phyloP scores from a whole-genome alignment of 106 monocot genomes.

The Dendrobium officinale region DNA sequence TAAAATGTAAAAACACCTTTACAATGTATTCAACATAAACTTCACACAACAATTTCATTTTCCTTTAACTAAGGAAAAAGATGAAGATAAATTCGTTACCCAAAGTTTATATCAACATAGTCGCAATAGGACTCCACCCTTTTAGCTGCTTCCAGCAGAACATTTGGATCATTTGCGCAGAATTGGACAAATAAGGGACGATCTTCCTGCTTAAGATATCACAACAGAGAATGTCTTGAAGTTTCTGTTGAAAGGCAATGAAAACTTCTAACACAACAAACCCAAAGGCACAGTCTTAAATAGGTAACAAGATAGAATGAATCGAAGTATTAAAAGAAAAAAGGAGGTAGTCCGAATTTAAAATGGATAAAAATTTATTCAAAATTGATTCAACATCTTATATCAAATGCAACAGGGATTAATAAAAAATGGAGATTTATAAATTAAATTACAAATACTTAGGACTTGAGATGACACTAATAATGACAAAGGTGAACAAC shows the following conservation, averaged over 20 bases:
- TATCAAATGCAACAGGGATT: not conserved
- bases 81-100: slow-evolving; percentile 33
- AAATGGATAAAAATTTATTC: not conserved
- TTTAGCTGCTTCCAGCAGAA: slow-evolving; percentile 77
- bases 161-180: slow-evolving; percentile 94
- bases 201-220: slow-evolving; percentile 63
- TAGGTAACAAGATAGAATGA: not conserved
- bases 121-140: slow-evolving; percentile 86
- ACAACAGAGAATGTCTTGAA: not conserved
- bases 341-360: not conserved
- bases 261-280: not conserved
- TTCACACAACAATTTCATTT: not conserved
- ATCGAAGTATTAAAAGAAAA: no score
- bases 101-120: slow-evolving; percentile 95
- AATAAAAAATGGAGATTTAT: not conserved
- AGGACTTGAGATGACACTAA: no score
- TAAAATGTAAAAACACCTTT: not conserved
- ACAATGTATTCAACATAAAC: not conserved
- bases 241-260: not conserved
- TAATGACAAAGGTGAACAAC: no score
- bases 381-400: not conserved
- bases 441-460: not conserved
- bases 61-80: not conserved
- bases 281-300: not conserved
- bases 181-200: slow-evolving; percentile 96